A percentile compares a stretch with the other conserved stretches of the same genome.
Conservation (phyloP, 768 basidiomycete genomes). For the Solioccasus polychromus region DNA sequence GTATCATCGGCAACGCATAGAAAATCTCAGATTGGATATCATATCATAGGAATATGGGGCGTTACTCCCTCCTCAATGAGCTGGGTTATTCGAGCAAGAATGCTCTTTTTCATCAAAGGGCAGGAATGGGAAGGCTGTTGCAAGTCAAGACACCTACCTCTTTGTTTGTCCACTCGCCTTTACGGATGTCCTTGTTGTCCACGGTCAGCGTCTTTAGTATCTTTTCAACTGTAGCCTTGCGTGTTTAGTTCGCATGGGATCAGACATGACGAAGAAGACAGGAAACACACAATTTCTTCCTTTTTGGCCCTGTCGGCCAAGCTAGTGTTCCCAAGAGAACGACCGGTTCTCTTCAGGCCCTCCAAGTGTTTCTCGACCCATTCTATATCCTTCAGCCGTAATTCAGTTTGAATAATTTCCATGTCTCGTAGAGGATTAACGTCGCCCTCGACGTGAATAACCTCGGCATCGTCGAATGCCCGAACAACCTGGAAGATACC, state of each 20-base stretch:
- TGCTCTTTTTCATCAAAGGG: constrained; percentile 80
- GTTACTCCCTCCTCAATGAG: constrained; percentile 95
- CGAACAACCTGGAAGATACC: constrained; percentile 99
- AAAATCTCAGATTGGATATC: constrained; percentile 41
- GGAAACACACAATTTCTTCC: constrained; percentile 79
- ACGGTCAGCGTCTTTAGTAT: constrained; percentile 73
- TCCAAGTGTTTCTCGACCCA: constrained; percentile 96
- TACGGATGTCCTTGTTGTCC: constrained; percentile 87
- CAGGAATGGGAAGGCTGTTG: constrained; percentile 9
- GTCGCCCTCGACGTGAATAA: constrained; percentile 98
- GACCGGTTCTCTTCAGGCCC: constrained; percentile 65
- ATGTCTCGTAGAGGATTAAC: constrained; percentile 95
- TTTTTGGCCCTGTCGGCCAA: constrained; percentile 94
- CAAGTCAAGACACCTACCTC: constrained; percentile 59
- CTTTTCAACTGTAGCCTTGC: constrained; percentile 81
- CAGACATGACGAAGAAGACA: not conserved
- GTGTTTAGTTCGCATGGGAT: constrained; percentile 14
- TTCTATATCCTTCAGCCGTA: constrained; percentile 95
- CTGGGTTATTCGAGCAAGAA: constrained; percentile 84
- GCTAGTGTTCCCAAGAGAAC: constrained; percentile 68
- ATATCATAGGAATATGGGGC: constrained; percentile 77
- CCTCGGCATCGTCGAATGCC: constrained; percentile 98
- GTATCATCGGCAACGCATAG: not conserved
- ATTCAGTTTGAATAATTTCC: constrained; percentile 94
- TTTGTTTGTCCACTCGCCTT: constrained; percentile 93